These are phyloP conservation scores for Ottelia alismoides DNA, from an alignment of 106 monocot species.

Conservation along the genomic window DNA sequence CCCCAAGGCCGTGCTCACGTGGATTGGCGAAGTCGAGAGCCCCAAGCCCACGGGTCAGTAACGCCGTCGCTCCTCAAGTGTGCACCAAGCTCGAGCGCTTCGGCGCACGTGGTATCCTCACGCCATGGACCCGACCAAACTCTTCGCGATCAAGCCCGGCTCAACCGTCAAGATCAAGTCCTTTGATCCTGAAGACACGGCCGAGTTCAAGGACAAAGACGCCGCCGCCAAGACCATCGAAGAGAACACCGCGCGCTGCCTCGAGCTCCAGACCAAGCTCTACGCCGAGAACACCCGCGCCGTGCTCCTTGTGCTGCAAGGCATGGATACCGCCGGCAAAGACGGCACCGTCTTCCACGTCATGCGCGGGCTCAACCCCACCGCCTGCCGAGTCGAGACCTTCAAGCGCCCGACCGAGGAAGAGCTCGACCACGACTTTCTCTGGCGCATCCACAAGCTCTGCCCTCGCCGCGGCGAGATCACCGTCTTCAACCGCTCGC, in stretches of 20 bases:
- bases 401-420: background rate
- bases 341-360: background rate
- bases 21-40: no score
- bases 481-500: background rate
- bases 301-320: background rate
- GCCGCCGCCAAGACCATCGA: no score
- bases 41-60: no score
- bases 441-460: background rate
- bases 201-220: background rate
- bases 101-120: no score
- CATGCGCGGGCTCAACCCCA: no score
- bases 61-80: no score
- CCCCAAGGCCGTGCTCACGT: no score
- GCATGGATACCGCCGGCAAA: no score
- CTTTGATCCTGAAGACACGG: no score
- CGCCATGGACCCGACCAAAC: background rate
- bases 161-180: background rate
- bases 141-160: background rate
- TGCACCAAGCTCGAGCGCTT: no score
- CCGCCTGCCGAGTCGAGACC: no score
- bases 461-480: background rate
- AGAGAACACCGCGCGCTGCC: background rate
- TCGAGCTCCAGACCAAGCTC: background rate
- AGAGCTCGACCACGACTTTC: background rate
- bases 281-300: background rate